Base-by-base conservation (phyloP, 129 eudicot genomes). In the Tanacetum coccineum region DNA sequence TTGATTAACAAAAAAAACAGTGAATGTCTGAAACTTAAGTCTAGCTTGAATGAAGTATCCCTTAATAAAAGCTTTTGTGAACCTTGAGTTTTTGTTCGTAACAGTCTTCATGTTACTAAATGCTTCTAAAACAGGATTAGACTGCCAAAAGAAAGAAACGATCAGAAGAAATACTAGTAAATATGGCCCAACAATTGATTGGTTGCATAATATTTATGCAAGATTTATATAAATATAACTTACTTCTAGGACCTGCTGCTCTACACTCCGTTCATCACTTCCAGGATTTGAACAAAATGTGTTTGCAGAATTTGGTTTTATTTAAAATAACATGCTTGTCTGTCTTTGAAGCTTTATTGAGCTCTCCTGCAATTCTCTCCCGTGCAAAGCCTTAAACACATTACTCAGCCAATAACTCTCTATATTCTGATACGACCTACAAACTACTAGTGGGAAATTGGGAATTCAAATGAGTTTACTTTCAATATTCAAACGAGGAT, bases 71-170 rank as follows among this genome's bases (percentile, higher is more conserved):
- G 49, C 45, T 58, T 78, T 56, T 12, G 26, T 63, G 9, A 67
- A 87, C 95, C 95, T 87, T 66, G 95, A 87, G 66, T 87, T 87
- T 64, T 87, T 87, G 77, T 87, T 87, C 79, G 90, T 81, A 70
- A 87, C 81, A 22, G 95, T 87, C 74, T 87, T 87, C 4, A 89
- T 89, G n/a, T n/a, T n/a, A n/a, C n/a, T n/a, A n/a, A n/a, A n/a
- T n/a, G n/a, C n/a, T n/a, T n/a, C n/a, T n/a, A n/a, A n/a, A n/a
- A n/a, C n/a, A n/a, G n/a, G n/a, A n/a, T n/a, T n/a, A n/a, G n/a
- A n/a, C n/a, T n/a, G n/a, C n/a, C n/a, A n/a, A n/a, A n/a, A n/a
- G n/a, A n/a, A n/a, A n/a, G n/a, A n/a, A n/a, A n/a, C n/a, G n/a
- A n/a, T n/a, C n/a, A n/a, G n/a, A n/a, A n/a, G n/a, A n/a, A n/a